Conservation (phyloP, 805 yeast species). For the Zygoascus flipseniorum region DNA sequence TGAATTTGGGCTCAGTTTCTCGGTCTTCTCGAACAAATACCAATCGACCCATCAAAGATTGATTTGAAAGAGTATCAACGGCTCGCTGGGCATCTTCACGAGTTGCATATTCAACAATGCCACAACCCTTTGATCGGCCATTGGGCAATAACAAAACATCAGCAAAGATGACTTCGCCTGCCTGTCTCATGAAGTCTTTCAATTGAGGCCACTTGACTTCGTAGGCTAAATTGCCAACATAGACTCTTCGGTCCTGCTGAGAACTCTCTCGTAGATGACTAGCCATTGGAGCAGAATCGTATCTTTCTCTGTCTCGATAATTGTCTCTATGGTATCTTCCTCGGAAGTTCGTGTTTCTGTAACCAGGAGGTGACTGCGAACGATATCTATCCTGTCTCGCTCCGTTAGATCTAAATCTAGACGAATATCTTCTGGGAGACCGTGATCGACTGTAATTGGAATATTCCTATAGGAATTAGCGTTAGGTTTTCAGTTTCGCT, state of each 20-base stretch:
- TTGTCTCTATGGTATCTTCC: neutral
- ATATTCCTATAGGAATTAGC: neutral
- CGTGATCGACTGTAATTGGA: neutral
- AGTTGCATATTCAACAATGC: slow-evolving; percentile 69
- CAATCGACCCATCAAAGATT: slow-evolving; percentile 60
- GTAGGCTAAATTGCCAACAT: slow-evolving; percentile 36
- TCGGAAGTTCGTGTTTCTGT: neutral
- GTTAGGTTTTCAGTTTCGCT: neutral
- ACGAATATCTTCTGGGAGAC: neutral
- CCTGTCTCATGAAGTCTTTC: slow-evolving; percentile 32
- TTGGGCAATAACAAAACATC: slow-evolving; percentile 75
- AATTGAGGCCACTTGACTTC: slow-evolving; percentile 32
- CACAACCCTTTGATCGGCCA: slow-evolving; percentile 49
- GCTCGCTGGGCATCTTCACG: slow-evolving; percentile 63
- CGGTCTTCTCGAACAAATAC: slow-evolving; percentile 84
- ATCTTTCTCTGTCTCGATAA: neutral
- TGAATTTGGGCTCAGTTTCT: slow-evolving; percentile 27
- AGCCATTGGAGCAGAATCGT: neutral
- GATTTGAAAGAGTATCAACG: slow-evolving; percentile 58
- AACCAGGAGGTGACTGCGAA: neutral
- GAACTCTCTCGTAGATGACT: slow-evolving; percentile 1
- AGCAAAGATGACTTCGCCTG: slow-evolving; percentile 66
- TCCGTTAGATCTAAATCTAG: neutral
- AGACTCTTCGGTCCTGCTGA: slow-evolving; percentile 34
- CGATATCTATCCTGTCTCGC: neutral